phyloP scores from a whole-genome alignment of 1,284 basidiomycete species.

The Trametes pubescens region DNA sequence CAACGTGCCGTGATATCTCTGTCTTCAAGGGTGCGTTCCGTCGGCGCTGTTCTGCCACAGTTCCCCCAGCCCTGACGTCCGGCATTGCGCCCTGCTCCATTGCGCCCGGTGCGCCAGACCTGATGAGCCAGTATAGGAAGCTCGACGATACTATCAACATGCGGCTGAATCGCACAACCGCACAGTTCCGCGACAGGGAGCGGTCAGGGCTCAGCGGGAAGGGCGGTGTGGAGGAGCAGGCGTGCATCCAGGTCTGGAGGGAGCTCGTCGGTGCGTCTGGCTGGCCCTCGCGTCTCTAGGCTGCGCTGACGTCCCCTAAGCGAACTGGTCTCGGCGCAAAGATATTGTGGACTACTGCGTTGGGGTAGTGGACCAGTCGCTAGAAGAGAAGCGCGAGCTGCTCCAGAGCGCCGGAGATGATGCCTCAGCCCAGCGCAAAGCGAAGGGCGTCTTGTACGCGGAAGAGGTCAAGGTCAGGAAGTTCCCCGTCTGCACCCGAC shows the following conservation, averaged over 20 bases:
- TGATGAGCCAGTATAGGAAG: slow-evolving; percentile 85
- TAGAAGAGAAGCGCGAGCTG: slow-evolving; percentile 64
- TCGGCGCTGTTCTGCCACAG: slow-evolving; percentile 16
- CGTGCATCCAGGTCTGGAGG: slow-evolving; percentile 83
- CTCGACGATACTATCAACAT: slow-evolving; percentile 87
- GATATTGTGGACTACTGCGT: slow-evolving; percentile 85
- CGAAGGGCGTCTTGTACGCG: slow-evolving; percentile 66
- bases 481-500: slow-evolving; percentile 25
- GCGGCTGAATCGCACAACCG: slow-evolving; percentile 84
- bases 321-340: slow-evolving; percentile 85
- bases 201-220: slow-evolving; percentile 51
- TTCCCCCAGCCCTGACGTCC: not conserved
- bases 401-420: slow-evolving; percentile 54
- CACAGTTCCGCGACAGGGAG: slow-evolving; percentile 80
- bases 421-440: slow-evolving; percentile 54
- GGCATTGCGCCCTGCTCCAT: slow-evolving; percentile 1
- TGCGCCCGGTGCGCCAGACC: slow-evolving; percentile 57
- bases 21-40: slow-evolving; percentile 78
- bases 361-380: slow-evolving; percentile 71
- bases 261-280: slow-evolving; percentile 78
- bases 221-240: slow-evolving; percentile 69
- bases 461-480: slow-evolving; percentile 79
- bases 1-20: slow-evolving; percentile 82
- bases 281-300: slow-evolving; percentile 7
- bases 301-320: slow-evolving; percentile 47